Conservation (phyloP, 2,329 filamentous ascomycete genomes). For the Ceratocystis smalleyi region DNA sequence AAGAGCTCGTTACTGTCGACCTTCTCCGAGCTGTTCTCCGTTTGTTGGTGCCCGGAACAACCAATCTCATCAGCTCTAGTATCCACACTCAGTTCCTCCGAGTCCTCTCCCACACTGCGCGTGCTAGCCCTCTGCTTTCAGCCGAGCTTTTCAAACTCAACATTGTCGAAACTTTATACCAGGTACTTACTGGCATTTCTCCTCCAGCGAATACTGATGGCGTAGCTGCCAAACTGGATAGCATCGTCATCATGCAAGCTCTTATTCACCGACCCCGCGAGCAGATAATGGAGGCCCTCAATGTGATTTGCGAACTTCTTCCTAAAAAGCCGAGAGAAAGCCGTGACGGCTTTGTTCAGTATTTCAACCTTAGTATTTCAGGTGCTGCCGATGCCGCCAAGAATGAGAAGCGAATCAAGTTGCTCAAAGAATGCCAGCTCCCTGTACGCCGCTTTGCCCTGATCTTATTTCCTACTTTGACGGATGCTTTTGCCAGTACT, state of each 20-base stretch:
- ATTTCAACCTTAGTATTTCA: neutral
- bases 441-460: constrained; percentile 85
- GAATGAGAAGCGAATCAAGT: constrained; percentile 66
- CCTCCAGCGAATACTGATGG: constrained; percentile 66
- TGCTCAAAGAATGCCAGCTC: constrained; percentile 66
- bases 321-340: constrained; percentile 35
- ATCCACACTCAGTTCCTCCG: constrained; percentile 95
- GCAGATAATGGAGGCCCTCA: constrained; percentile 91
- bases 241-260: constrained; percentile 96
- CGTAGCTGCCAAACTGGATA: constrained; percentile 75
- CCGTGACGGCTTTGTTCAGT: constrained; percentile 23
- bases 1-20: constrained; percentile 80
- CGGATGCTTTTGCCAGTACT: constrained; percentile 93
- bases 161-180: constrained; percentile 91
- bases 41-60: constrained; percentile 80
- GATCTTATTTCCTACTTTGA: constrained; percentile 85
- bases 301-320: constrained; percentile 89
- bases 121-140: constrained; percentile 72
- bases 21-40: constrained; percentile 72
- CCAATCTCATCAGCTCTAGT: constrained; percentile 82
- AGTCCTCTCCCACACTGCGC: constrained; percentile 77
- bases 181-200: constrained; percentile 90
- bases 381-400: constrained; percentile 20
- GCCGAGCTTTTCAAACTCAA: constrained; percentile 90
- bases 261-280: constrained; percentile 89